These are phyloP conservation scores for Leccinum ochraceum DNA, from an alignment of 768 basidiomycete genomes.

Conservation along the genomic window DNA sequence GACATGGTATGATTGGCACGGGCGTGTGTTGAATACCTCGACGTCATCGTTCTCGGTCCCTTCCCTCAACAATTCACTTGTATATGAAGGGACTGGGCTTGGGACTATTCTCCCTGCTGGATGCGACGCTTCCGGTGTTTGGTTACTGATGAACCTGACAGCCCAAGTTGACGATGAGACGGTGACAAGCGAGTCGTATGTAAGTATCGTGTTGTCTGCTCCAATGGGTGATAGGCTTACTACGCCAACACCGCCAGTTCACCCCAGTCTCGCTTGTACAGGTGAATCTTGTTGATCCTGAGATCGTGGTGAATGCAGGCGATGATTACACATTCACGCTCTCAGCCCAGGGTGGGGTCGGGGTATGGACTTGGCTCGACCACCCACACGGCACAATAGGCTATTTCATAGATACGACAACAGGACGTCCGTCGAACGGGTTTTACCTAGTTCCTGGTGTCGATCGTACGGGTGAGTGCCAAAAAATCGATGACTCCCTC, in stretches of 20 bases:
- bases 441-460: constrained; percentile 57
- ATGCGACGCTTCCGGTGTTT: constrained; percentile 44
- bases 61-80: constrained; percentile 49
- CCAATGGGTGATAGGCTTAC: background rate
- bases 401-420: constrained; percentile 47
- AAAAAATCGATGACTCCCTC: background rate
- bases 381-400: constrained; percentile 57
- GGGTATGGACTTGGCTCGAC: constrained; percentile 60
- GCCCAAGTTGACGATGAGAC: constrained; percentile 41
- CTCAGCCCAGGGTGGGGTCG: constrained; percentile 55
- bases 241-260: constrained; percentile 38
- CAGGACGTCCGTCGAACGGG: constrained; percentile 46
- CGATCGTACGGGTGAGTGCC: constrained; percentile 48
- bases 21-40: constrained; percentile 40
- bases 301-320: background rate
- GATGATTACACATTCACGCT: constrained; percentile 48
- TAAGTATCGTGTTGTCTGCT: constrained; percentile 28
- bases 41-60: constrained; percentile 45
- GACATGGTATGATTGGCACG: constrained; percentile 61
- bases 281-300: too few relatives aligned
- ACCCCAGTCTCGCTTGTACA: constrained; percentile 49
- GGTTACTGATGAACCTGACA: constrained; percentile 52
- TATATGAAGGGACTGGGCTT: constrained; percentile 43
- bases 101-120: constrained; percentile 47
- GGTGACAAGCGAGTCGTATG: constrained; percentile 54